Evolutionary conservation across 2,329 filamentous ascomycete genomes (phyloP), one percentile per base, ranked within the genome.

Genomic region (Clonostachys solani): DNA sequence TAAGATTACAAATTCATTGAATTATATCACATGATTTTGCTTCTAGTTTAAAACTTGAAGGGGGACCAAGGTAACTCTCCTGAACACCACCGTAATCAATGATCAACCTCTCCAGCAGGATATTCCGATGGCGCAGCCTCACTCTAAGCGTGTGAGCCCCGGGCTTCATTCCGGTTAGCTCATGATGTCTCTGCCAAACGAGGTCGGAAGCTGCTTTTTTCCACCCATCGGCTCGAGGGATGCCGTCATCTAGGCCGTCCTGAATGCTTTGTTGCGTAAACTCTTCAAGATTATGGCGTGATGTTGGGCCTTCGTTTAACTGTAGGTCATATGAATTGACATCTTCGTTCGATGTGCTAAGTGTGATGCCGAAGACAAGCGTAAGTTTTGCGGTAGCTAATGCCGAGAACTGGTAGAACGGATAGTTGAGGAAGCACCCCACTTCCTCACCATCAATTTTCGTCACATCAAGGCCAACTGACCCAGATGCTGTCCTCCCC

Each of bases 31-130:
- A 10, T 29, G 23, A 10, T 29, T 29, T 29, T 29, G 23, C 23
- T 29, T 29, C 23, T 29, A 29, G 23, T 40, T 18, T 40, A 51
- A 74, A 75, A 46, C 73, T 78, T 67, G 78, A 74, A 3, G 75
- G 76, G 18, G 77, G 76, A 0, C 77, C 77, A 13, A 81, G 59
- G 54, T 78, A 80, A 45, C 72, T 77, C 12, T 66, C 61, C 48
- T 74, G 62, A 5, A 78, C 68, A 5, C 76, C 77, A 5, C 77
- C 78, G 36, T 79, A 52, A 52, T 80, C 66, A 9, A 81, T 52
- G 2, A 80, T 64, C 23, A 80, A 59, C 65, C 78, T 80, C 58
- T 80, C 73, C 48, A 80, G 65, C 8, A 78, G 59, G 4, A 80
- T 62, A 33, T 73, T 73, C 4, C 73, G 71, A 72, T 60, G 56